Conservation (phyloP, 139 green algal genomes). For the Chlamydomonas sp. region DNA sequence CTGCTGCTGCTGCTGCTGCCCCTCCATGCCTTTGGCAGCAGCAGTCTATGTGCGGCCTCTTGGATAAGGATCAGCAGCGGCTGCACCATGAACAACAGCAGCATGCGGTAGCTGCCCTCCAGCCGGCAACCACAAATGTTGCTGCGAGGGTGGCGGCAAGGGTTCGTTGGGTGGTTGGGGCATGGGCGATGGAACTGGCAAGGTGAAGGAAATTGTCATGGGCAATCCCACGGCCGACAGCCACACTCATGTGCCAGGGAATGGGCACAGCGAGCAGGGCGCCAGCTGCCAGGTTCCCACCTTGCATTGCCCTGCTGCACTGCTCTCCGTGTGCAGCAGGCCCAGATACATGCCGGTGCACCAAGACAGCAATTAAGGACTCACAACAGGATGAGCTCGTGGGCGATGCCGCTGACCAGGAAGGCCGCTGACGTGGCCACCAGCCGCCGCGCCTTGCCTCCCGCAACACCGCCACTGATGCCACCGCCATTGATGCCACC, state of each 20-base stretch:
- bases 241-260: too few relatives aligned
- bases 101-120: conserved; percentile 35
- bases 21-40: too few relatives aligned
- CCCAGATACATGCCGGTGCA: neutral
- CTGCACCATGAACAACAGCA: conserved; percentile 21
- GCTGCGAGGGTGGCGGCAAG: neutral
- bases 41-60: too few relatives aligned
- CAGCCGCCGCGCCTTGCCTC: neutral
- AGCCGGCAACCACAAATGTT: conserved; percentile 17
- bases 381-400: conserved; percentile 38
- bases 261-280: too few relatives aligned
- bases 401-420: conserved; percentile 33
- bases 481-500: neutral
- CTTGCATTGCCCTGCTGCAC: too few relatives aligned
- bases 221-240: too few relatives aligned
- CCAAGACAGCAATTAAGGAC: neutral
- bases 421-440: conserved; percentile 16
- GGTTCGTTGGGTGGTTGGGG: too few relatives aligned
- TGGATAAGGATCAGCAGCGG: conserved; percentile 3
- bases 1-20: conserved; percentile 12
- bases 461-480: neutral
- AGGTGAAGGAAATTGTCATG: neutral
- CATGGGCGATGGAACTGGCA: neutral
- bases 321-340: neutral
- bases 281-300: too few relatives aligned